These are phyloP conservation scores for Bruguiera parviflora DNA, from an alignment of 345 rosid genomes.

Conservation along the genomic window DNA sequence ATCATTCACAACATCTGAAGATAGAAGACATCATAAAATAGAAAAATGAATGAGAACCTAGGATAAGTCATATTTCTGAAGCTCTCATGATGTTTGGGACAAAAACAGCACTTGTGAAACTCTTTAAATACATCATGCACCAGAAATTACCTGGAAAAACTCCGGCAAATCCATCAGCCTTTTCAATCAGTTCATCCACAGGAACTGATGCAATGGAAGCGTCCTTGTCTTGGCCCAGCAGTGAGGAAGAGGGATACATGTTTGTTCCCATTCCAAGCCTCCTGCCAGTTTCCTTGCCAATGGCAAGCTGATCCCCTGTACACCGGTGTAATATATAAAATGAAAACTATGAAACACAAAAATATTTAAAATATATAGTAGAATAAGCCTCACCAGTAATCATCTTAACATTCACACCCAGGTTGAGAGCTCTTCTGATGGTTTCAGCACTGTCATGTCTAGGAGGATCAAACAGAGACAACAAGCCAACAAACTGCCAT, in stretches of 20 bases:
- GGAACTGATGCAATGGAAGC: conserved; percentile 74
- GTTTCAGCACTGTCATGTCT: conserved; percentile 98
- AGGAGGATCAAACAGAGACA: conserved; percentile 94
- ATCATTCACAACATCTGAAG: too few relatives aligned
- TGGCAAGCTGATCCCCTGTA: conserved; percentile 91
- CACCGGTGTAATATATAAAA: conserved; percentile 7
- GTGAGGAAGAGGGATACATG: conserved; percentile 88
- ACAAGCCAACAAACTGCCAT: conserved; percentile 76
- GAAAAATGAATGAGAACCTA: too few relatives aligned
- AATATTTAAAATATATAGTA: neutral
- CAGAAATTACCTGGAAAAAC: conserved; percentile 71
- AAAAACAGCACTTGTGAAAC: neutral
- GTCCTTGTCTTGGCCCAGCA: conserved; percentile 83
- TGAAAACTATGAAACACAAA: neutral
- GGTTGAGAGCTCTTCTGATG: conserved; percentile 82
- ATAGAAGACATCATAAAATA: too few relatives aligned
- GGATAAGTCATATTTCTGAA: neutral
- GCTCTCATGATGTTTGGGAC: neutral
- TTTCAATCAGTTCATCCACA: conserved; percentile 84
- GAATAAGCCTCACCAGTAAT: conserved; percentile 57
- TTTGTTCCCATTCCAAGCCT: conserved; percentile 98
- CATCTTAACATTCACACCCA: conserved; percentile 92
- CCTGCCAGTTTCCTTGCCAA: conserved; percentile 88
- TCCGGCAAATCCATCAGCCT: conserved; percentile 95
- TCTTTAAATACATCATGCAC: neutral